Evolutionary conservation across 306 rosid species (phyloP), one percentile per base, ranked within the genome.

Genomic region (Hippophae rhamnoides): DNA sequence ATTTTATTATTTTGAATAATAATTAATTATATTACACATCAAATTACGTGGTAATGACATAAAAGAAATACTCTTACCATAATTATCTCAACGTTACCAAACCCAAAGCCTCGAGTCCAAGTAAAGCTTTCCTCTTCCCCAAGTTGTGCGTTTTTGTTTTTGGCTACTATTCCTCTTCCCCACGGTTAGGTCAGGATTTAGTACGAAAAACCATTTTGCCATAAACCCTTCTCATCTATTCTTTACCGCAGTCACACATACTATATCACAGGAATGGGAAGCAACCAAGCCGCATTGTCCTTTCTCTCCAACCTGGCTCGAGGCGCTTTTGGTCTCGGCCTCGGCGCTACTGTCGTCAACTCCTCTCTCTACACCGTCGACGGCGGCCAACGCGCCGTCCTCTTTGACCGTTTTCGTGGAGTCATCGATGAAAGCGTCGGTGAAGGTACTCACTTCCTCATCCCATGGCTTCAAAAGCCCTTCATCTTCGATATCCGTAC

Each of bases 401-500:
- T 88, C 25, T 88, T 88, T 54, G 90, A 88, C 59, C 86, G 96
- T 0, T 83, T 88, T 71, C 90, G 96, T 0, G 94, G 96, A 2
- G 85, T 88, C 2, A 85, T 85, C 0, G 86, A 83, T n/a, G 78
- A 72, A 0, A 77, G 75, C 10, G 52, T 77, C n/a, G 81, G 75
- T 6, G 81, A 77, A 52, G 96, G 94, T 0, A 88, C 96, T 3
- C 96, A 85, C 10, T 88, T 88, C 73, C 75, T 88, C 2, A 53
- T 85, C 62, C 96, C 96, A 6, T 85, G 96, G 96, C 90, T 88
- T 10, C 96, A 88, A 56, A 88, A 88, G 65, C 94, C 94, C 7
- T 88, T 77, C 79, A 72, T 31, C 38, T 31, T 31, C 38, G 38
- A 31, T 31, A 31, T 31, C 38, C 38, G 38, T 1, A 31, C 38